Evolutionary conservation across 495 filamentous ascomycete species (phyloP), one percentile per base, ranked within the genome.

Genomic region (Extremus antarcticus): DNA sequence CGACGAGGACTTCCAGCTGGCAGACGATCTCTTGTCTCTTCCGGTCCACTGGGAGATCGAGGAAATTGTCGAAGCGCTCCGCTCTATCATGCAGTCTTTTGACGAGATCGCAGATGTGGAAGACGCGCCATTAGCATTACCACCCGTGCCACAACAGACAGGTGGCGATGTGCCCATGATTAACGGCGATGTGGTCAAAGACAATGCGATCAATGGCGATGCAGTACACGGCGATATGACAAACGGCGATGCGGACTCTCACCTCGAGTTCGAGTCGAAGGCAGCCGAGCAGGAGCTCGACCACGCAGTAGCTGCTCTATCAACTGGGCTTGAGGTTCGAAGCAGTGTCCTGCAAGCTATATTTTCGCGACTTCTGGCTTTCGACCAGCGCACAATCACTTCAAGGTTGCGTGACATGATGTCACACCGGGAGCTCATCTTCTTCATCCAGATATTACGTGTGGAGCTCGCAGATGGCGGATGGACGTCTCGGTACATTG

Each of bases 401-500:
- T 68, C 76, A 53, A 75, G 81, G 32, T 73, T 96, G 32, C 84
- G 85, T 53, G 71, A 73, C 9, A 77, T 74, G 20, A 78, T 90
- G 59, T 78, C 77, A 15, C 78, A 76, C 8, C 72, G 82, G 20
- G 87, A 95, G 51, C 74, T 85, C 20, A 71, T 88, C 43, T 78
- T 80, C 24, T 74, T 94, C 51, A 79, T 94, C 60, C 79, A 87
- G 54, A 76, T 90, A 2, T 78, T 95, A 20, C 77, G 82, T 23
- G 71, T 78, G 47, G 79, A 86, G 58, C 69, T 89, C 19, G 74
- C 76, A 25, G 74, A 74, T 49, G 80, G 81, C 35, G 80, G 80
- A 8, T 88, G 84, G 85, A 82, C 81, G 0, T 80, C 83, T 16
- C 76, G 80, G 20, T 90, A 87, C 63, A 74, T 70, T 47, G 59